phyloP scores from a whole-genome alignment of 2,329 filamentous ascomycete genomes.

The Epichloe uncinata region DNA sequence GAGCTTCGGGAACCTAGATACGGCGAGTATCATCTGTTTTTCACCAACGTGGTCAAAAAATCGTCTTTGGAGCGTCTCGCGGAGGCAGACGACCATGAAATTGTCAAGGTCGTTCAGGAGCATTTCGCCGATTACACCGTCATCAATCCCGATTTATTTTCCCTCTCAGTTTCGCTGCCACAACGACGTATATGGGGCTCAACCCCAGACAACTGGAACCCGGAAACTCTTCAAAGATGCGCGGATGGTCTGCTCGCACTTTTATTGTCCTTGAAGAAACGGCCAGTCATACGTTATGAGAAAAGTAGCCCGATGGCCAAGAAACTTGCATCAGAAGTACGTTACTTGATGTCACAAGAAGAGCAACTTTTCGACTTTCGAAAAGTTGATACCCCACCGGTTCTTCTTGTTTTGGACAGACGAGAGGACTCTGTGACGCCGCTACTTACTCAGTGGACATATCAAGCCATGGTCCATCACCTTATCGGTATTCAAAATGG shows the following conservation, averaged over 20 bases:
- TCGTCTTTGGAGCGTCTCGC: conserved; percentile 86
- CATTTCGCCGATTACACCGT: conserved; percentile 94
- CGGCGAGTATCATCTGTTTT: conserved; percentile 92
- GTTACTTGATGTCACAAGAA: conserved; percentile 89
- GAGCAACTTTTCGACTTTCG: conserved; percentile 95
- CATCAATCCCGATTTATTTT: conserved; percentile 87
- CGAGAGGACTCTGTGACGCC: conserved; percentile 92
- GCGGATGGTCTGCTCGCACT: conserved; percentile 79
- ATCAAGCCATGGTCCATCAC: conserved; percentile 99
- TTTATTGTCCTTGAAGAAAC: conserved; percentile 86
- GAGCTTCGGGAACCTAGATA: conserved; percentile 94
- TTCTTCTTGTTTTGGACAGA: conserved; percentile 79
- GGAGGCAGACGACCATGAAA: conserved; percentile 94
- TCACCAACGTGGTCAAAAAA: conserved; percentile 98
- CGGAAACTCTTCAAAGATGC: conserved; percentile 72
- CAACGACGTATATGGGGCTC: conserved; percentile 68
- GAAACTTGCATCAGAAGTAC: conserved; percentile 84
- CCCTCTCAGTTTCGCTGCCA: conserved; percentile 59
- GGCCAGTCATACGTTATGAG: conserved; percentile 84
- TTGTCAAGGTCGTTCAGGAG: conserved; percentile 87
- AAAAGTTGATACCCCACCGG: conserved; percentile 85
- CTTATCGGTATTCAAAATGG: conserved; percentile 88
- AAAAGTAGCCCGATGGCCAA: conserved; percentile 83
- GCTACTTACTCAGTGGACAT: conserved; percentile 93
- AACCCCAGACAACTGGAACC: conserved; percentile 78